phyloP scores from a whole-genome alignment of 371 early-diverging fungal genomes.

The Apophysomyces ossiformis region DNA sequence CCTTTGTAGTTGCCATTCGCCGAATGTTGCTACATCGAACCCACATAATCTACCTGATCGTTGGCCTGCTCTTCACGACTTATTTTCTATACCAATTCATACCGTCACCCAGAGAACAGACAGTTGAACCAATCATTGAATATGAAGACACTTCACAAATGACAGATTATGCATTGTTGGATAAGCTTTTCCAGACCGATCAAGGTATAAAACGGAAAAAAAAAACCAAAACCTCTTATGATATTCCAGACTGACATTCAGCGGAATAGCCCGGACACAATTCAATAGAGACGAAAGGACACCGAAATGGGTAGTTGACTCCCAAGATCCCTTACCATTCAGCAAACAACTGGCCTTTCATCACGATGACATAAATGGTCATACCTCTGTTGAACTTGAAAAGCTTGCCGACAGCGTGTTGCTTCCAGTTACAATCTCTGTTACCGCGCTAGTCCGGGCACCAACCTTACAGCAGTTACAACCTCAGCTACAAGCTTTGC shows the following conservation, averaged over 20 bases:
- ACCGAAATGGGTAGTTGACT: slow-evolving; percentile 21
- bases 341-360: slow-evolving; percentile 17
- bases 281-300: slow-evolving; percentile 27
- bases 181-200: slow-evolving; percentile 24
- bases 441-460: slow-evolving; percentile 53
- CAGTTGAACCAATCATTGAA: slow-evolving; percentile 15
- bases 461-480: slow-evolving; percentile 34
- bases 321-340: neutral
- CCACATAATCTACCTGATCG: neutral
- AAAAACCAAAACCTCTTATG: neutral
- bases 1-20: neutral
- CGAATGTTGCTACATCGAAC: slow-evolving; percentile 5
- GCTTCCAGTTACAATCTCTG: slow-evolving; percentile 38
- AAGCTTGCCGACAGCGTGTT: slow-evolving; percentile 15
- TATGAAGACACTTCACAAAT: slow-evolving; percentile 35
- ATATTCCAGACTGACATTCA: neutral
- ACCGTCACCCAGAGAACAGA: neutral
- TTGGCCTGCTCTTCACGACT: neutral
- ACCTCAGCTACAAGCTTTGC: slow-evolving; percentile 50
- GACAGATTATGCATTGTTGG: slow-evolving; percentile 35
- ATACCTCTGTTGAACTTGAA: slow-evolving; percentile 33
- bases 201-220: slow-evolving; percentile 21
- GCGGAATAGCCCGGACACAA: slow-evolving; percentile 5
- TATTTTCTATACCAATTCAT: neutral
- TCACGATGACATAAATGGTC: slow-evolving; percentile 12